Evolutionary conservation across 495 filamentous ascomycete species (phyloP).

Genomic region (Neurospora sublineolata): DNA sequence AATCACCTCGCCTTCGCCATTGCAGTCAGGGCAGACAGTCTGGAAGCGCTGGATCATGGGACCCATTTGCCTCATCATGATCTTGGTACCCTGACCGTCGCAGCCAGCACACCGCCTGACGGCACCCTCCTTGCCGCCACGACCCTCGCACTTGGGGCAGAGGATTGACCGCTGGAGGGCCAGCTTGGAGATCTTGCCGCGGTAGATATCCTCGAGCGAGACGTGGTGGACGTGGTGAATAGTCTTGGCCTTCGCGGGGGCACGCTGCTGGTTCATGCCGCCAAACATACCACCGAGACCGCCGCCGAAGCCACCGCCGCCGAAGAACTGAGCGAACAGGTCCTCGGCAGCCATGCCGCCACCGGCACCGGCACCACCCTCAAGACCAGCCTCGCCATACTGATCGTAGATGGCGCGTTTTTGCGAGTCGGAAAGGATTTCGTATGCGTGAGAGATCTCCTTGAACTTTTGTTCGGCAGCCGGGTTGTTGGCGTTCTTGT

Average conservation of each 20-base stretch:
- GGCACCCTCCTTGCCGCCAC: constrained; percentile 93
- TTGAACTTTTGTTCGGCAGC: constrained; percentile 96
- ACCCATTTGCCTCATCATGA: constrained; percentile 99
- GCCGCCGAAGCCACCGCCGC: constrained; percentile 65
- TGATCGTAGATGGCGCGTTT: constrained; percentile 91
- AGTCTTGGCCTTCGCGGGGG: constrained; percentile 86
- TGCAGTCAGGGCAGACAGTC: constrained; percentile 96
- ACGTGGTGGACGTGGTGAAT: constrained; percentile 99
- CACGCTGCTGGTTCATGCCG: constrained; percentile 59
- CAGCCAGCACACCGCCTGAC: constrained; percentile 85
- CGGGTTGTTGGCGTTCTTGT: constrained; percentile 93
- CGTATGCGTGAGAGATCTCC: constrained; percentile 89
- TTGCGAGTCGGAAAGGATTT: constrained; percentile 81
- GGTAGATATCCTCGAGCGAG: constrained; percentile 93
- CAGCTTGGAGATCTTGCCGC: constrained; percentile 93
- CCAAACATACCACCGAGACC: constrained; percentile 75
- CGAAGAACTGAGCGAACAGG: constrained; percentile 96
- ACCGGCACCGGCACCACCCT: constrained; percentile 66
- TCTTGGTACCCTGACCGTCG: constrained; percentile 94
- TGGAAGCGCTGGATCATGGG: constrained; percentile 99
- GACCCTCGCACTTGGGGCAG: constrained; percentile 87
- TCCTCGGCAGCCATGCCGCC: constrained; percentile 94
- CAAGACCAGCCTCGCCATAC: constrained; percentile 91
- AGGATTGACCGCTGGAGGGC: constrained; percentile 96
- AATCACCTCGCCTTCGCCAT: constrained; percentile 92